Evolutionary conservation across 2,329 filamentous ascomycete genomes (phyloP).

Genomic region (Fusarium sp.): DNA sequence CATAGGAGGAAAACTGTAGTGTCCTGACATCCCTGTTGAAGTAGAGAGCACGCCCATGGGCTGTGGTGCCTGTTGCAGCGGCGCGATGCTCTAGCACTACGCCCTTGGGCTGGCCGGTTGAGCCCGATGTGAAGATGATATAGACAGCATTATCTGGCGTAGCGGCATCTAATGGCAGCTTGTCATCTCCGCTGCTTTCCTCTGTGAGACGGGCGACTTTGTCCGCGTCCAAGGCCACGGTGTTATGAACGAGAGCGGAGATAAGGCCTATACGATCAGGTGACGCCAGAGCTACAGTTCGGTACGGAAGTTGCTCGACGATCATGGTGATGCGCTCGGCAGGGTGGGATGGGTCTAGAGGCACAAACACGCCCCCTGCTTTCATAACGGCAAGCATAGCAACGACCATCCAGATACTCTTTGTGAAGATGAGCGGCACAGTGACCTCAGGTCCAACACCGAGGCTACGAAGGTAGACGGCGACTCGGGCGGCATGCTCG

Average conservation of each 20-base stretch:
- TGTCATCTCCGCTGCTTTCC: neutral
- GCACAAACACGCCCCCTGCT: neutral
- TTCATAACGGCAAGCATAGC: constrained; percentile 11
- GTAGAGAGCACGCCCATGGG: neutral
- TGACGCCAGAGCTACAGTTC: neutral
- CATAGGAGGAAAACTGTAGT: neutral
- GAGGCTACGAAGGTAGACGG: neutral
- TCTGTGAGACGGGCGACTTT: neutral
- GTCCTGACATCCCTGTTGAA: neutral
- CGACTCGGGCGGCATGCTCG: neutral
- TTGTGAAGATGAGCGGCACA: constrained; percentile 1
- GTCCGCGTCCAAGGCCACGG: neutral
- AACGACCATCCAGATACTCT: neutral
- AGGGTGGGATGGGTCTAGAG: neutral
- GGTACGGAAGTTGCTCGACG: neutral
- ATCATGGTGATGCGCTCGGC: constrained; percentile 1
- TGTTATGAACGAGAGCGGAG: neutral
- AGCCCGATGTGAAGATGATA: neutral
- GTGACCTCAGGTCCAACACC: neutral
- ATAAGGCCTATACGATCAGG: neutral
- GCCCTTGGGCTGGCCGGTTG: neutral
- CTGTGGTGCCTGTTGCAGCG: neutral
- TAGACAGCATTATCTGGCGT: neutral
- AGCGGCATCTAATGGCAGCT: neutral
- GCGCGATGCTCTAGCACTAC: neutral